Evolutionary conservation across 2,329 filamentous ascomycete genomes (phyloP).

Genomic region (Niveomyces coronatus): DNA sequence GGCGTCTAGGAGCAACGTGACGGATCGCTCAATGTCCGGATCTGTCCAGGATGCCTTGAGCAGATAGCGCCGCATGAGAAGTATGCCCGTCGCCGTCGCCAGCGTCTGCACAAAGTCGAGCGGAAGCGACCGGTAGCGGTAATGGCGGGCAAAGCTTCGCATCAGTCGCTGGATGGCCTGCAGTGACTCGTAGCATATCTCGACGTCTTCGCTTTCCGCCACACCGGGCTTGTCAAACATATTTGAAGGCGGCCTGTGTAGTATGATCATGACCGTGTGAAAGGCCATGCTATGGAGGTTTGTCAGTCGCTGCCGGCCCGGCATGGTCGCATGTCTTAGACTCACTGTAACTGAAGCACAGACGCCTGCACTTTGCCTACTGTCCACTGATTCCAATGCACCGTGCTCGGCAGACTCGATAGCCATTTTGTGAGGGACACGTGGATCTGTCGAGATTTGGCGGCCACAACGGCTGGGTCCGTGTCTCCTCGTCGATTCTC

Average conservation of each 20-base stretch:
- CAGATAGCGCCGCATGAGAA: constrained; percentile 36
- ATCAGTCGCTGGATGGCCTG: constrained; percentile 34
- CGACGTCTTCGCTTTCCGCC: constrained; percentile 32
- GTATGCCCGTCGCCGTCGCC: constrained; percentile 34
- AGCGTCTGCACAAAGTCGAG: constrained; percentile 40
- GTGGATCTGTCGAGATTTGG: constrained; percentile 35
- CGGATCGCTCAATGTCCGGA: constrained; percentile 35
- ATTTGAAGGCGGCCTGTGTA: constrained; percentile 37
- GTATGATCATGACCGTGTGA: constrained; percentile 41
- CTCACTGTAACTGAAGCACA: constrained; percentile 36
- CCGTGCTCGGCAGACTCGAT: constrained; percentile 31
- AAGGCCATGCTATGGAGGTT: constrained; percentile 37
- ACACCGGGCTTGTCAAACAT: constrained; percentile 29
- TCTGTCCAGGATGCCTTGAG: constrained; percentile 30
- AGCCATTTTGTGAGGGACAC: constrained; percentile 36
- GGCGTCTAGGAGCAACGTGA: constrained; percentile 38
- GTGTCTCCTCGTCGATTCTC: constrained; percentile 34
- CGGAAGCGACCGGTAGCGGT: constrained; percentile 32
- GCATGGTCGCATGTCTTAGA: too few species aligned
- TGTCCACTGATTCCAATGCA: constrained; percentile 43
- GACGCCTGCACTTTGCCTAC: constrained; percentile 34
- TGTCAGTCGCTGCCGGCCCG: too few species aligned
- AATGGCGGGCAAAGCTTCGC: constrained; percentile 32
- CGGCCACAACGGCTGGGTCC: constrained; percentile 29
- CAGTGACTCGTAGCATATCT: constrained; percentile 39